Evolutionary conservation across 2,329 filamentous ascomycete species (phyloP).

Genomic region (Dactylellina cionopaga): DNA sequence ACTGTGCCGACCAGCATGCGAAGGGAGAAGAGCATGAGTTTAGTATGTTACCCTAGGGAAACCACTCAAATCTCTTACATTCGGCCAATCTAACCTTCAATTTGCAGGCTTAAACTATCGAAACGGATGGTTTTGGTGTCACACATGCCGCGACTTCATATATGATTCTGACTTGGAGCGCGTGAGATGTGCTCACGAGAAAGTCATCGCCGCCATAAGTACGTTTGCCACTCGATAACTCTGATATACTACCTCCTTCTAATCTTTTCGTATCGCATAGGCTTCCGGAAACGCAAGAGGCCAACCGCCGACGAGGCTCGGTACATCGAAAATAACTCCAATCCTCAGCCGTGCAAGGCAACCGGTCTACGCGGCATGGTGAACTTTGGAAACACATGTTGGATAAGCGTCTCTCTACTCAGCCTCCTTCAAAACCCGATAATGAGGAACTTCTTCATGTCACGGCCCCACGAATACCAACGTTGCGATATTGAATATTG

Average conservation of each 20-base stretch:
- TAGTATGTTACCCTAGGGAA: conserved; percentile 40
- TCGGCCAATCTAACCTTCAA: background rate
- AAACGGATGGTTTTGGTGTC: conserved; percentile 77
- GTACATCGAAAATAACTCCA: conserved; percentile 81
- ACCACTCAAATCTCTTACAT: background rate
- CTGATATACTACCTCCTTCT: too few species aligned
- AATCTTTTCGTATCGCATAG: background rate
- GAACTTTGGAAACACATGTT: conserved; percentile 98
- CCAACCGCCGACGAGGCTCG: conserved; percentile 71
- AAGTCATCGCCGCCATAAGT: conserved; percentile 73
- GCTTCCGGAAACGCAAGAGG: conserved; percentile 34
- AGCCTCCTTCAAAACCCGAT: conserved; percentile 93
- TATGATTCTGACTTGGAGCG: conserved; percentile 84
- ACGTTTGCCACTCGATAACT: conserved; percentile 71
- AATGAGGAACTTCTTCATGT: conserved; percentile 88
- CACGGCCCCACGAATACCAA: conserved; percentile 82
- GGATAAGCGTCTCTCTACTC: conserved; percentile 95
- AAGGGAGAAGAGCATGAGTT: conserved; percentile 54
- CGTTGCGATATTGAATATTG: conserved; percentile 68
- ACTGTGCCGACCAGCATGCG: conserved; percentile 55
- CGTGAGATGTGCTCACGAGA: conserved; percentile 67
- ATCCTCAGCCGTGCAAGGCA: conserved; percentile 81
- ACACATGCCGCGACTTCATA: conserved; percentile 82
- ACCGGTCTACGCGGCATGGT: conserved; percentile 88
- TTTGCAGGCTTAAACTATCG: conserved; percentile 71